Evolutionary conservation across 2,329 filamentous ascomycete species (phyloP).

Genomic region (Penicillium italicum): DNA sequence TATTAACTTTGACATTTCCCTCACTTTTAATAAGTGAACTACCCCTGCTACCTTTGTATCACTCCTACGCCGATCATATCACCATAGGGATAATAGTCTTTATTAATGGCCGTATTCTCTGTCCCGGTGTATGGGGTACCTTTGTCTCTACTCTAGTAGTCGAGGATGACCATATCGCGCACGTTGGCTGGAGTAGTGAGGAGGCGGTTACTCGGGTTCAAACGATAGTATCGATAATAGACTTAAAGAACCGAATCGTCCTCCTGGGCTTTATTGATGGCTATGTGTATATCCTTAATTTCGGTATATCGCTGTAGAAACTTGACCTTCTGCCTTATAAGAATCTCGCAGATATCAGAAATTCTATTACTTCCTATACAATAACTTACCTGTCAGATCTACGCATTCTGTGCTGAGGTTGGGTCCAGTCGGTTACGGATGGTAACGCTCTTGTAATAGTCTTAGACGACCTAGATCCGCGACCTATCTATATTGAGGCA

Average conservation of each 20-base stretch:
- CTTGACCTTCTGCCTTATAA: constrained; percentile 42
- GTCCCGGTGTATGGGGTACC: not conserved
- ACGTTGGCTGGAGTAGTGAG: constrained; percentile 38
- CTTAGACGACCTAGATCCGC: constrained; percentile 47
- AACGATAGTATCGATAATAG: constrained; percentile 18
- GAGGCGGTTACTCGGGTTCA: constrained; percentile 12
- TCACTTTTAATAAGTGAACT: not conserved
- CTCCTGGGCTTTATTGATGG: constrained; percentile 50
- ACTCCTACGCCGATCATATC: not conserved
- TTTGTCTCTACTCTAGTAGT: constrained; percentile 35
- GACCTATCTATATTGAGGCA: constrained; percentile 50
- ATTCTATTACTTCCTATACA: constrained; percentile 40
- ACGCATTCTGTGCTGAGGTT: constrained; percentile 47
- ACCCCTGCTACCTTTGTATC: not conserved
- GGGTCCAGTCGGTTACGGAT: constrained; percentile 49
- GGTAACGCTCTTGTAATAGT: constrained; percentile 42
- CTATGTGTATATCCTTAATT: constrained; percentile 48
- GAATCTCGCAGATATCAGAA: constrained; percentile 43
- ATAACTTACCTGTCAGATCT: constrained; percentile 35
- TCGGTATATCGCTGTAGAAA: constrained; percentile 47
- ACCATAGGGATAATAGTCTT: constrained; percentile 17
- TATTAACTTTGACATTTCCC: too few species aligned
- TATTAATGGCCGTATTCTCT: constrained; percentile 28
- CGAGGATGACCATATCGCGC: constrained; percentile 39
- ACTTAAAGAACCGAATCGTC: constrained; percentile 39